Percentiles rank a stretch among this genome's conserved stretches.
phyloP scores from a whole-genome alignment of 495 filamentous ascomycete species.

The Penicilliopsis zonata region DNA sequence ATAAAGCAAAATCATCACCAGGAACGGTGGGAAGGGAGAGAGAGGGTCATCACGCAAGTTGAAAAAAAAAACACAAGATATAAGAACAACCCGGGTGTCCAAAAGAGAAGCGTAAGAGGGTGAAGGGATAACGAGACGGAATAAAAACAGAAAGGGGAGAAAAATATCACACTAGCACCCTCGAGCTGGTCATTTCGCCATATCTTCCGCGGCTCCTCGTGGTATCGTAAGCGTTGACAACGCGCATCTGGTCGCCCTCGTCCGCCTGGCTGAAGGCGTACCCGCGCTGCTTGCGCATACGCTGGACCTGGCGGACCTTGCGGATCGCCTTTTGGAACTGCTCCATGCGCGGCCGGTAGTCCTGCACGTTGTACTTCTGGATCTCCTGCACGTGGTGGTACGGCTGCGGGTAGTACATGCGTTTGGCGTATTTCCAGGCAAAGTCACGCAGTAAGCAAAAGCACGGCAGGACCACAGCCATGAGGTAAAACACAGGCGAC shows the following conservation, averaged over 20 bases:
- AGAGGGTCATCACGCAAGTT: not conserved
- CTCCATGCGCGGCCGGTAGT: slow-evolving; percentile 98
- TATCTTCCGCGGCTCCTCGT: slow-evolving; percentile 83
- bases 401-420: slow-evolving; percentile 90
- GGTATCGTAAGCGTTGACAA: slow-evolving; percentile 95
- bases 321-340: slow-evolving; percentile 99
- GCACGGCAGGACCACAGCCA: slow-evolving; percentile 66
- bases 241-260: slow-evolving; percentile 67
- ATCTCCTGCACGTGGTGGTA: slow-evolving; percentile 99
- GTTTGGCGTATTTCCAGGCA: slow-evolving; percentile 72
- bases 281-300: slow-evolving; percentile 97
- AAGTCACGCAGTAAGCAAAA: slow-evolving; percentile 86
- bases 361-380: slow-evolving; percentile 99
- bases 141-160: slow-evolving; percentile 9
- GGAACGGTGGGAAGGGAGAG: too few relatives aligned
- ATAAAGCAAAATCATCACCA: too few relatives aligned
- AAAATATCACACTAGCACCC: slow-evolving; percentile 20
- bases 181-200: slow-evolving; percentile 87
- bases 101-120: not conserved
- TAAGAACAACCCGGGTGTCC: not conserved
- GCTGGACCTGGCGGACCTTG: slow-evolving; percentile 95
- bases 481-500: slow-evolving; percentile 80
- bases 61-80: not conserved
- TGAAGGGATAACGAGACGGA: slow-evolving; percentile 6
- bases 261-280: slow-evolving; percentile 98